Base-by-base conservation (phyloP, 495 filamentous ascomycete genomes). In the Annulohypoxylon nitens region DNA sequence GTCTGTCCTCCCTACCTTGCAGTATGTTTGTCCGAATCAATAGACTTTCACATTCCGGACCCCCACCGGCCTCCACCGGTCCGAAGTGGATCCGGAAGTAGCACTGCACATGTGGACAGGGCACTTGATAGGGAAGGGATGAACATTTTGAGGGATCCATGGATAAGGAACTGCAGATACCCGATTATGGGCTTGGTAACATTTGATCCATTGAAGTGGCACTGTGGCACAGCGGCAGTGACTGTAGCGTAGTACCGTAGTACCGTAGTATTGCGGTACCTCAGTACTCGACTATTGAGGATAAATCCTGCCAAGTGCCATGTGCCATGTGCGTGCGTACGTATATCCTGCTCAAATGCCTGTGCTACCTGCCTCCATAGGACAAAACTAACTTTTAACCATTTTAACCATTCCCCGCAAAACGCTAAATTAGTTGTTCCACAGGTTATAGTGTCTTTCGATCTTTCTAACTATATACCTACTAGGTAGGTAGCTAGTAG, bases 31-130 rank as follows among this genome's bases (percentile, higher is more conserved):
- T 53, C 48, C 48, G 48, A 53, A 30, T 12, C 4, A 23, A 53
- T 23, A 30, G 20, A 53, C 48, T 14, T 53, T 11, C 48, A 14
- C 25, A 43, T 43, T 39, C 54, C 30, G 54, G 54, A 37, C 12
- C 54, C 34, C 54, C 54, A 58, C 54, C 54, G 30, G 34, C 16
- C 33, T 37, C 54, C 54, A 58, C 34, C 54, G 54, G 54, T 8
- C 54, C 54, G 54, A 9, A 39, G 33, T 36, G 54, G 54, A 39
- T 5, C 34, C 14, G 10, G 16, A 9, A 50, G 1, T 50, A 2
- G 23, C 6, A 14, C n/a, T 10, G 1, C 18, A 9, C 23, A 10
- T 7, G 8, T 50, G 30, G 30, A 23, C 23, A 50, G 16, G 8
- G 7, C 16, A 23, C 4, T 45, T 45, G 11, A 45, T 6, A 47